Base-by-base conservation (phyloP, 345 rosid species). In the Murraya paniculata region DNA sequence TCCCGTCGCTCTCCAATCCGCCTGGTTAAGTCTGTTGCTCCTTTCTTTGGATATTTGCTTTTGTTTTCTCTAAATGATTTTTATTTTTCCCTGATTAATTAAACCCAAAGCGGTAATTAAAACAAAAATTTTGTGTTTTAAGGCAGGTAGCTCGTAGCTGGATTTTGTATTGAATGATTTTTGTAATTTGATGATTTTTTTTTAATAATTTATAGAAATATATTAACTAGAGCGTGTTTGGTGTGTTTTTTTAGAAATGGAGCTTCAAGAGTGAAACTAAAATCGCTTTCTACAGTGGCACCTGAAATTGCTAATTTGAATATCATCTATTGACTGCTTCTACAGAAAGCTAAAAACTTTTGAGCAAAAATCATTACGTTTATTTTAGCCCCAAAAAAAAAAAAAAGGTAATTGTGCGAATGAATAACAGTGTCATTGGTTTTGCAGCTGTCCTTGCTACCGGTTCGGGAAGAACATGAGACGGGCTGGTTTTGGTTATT, bases 381-480 rank as follows among this genome's bases (percentile, higher is more conserved):
- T 31, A 33, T 64, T 31, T 6, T 22, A 64, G 3, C 41, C 48
- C 35, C 35, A 33, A 33, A 35, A 5, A 35, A 35, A 2, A 11
- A 45, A 10, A 45, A 45, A 2, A 45, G 13, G 0, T 19, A 8
- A 65, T 16, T 48, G 28, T n/a, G 22, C 4, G 22, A 38, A 59
- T 70, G 73, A 60, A 41, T 82, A 68, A 84, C 62, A 22, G 19
- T 70, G 50, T 71, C 5, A 76, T 83, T 80, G 61, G 41, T 84
- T 64, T 79, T 87, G 87, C 91, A 94, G 98, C 64, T 92, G 98
- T 83, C 97, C 98, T 14, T 92, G 99, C 85, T 92, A 89, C 58
- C 90, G 94, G 89, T 95, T 93, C 53, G 99, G 96, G 78, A 91
- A 88, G 80, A 95, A 93, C 89, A 92, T 93, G 99, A 84, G 85